Conservation (phyloP, 768 basidiomycete species). For the Paxillus involutus region DNA sequence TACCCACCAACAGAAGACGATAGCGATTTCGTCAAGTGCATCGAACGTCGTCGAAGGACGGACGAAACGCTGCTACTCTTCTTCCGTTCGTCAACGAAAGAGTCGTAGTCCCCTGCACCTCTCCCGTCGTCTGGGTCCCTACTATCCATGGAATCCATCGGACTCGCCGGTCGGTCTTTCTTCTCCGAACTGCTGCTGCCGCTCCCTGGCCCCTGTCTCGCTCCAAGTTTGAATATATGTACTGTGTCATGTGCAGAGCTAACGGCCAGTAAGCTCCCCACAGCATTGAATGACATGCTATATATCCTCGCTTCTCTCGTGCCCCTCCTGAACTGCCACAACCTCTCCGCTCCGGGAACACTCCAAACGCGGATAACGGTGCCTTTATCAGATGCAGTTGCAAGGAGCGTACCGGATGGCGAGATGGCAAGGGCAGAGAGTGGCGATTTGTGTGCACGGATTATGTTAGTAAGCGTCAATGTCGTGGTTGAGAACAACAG, state of each 20-base stretch:
- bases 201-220: conserved; percentile 27
- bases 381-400: conserved; percentile 92
- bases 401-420: conserved; percentile 83
- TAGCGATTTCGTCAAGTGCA: conserved; percentile 73
- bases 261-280: conserved; percentile 83
- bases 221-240: conserved; percentile 88
- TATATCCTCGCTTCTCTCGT: conserved; percentile 85
- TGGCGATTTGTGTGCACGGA: conserved; percentile 95
- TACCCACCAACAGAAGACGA: conserved; percentile 83
- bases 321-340: conserved; percentile 94
- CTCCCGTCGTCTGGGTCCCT: conserved; percentile 53
- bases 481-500: conserved; percentile 93
- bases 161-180: conserved; percentile 47
- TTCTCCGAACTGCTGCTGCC: conserved; percentile 7
- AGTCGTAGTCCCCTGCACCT: conserved; percentile 81
- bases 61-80: conserved; percentile 57
- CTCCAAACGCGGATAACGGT: conserved; percentile 96
- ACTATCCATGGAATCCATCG: conserved; percentile 65
- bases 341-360: conserved; percentile 86
- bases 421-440: conserved; percentile 88
- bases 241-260: conserved; percentile 93
- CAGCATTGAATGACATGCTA: conserved; percentile 81
- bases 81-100: conserved; percentile 78
- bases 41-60: conserved; percentile 62
- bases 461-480: conserved; percentile 90